A percentile compares a stretch with the other conserved stretches of the same genome.
These are phyloP conservation scores for Nevesoporus exiguus DNA, from an alignment of 768 basidiomycete genomes.

Conservation along the genomic window DNA sequence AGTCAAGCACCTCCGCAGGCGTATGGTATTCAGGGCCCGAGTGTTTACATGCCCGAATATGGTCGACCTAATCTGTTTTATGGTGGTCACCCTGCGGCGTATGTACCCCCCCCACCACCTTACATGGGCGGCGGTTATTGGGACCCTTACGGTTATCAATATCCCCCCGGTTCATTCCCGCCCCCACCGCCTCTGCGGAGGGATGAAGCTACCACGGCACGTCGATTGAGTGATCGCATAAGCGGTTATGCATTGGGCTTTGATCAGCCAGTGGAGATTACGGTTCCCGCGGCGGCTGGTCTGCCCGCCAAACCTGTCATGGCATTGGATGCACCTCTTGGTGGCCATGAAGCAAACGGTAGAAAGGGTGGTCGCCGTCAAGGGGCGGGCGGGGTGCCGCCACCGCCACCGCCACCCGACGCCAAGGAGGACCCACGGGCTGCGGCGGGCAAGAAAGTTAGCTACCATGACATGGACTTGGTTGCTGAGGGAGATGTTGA, in stretches of 20 bases:
- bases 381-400: conserved; percentile 46
- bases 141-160: conserved; percentile 46
- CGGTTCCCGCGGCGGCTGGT: conserved; percentile 63
- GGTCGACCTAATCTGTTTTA: conserved; percentile 39
- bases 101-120: conserved; percentile 36
- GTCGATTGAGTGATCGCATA: conserved; percentile 76
- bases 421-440: conserved; percentile 92
- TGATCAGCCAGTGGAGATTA: conserved; percentile 39
- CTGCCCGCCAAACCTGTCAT: conserved; percentile 75
- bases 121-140: conserved; percentile 41
- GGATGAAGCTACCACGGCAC: conserved; percentile 54
- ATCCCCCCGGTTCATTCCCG: conserved; percentile 36
- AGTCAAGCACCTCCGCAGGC: conserved; percentile 81
- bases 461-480: conserved; percentile 94
- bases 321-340: conserved; percentile 51
- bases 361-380: conserved; percentile 38
- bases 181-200: conserved; percentile 44
- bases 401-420: conserved; percentile 81
- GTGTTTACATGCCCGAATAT: conserved; percentile 49
- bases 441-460: conserved; percentile 82
- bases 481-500: conserved; percentile 80
- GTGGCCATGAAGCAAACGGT: conserved; percentile 31
- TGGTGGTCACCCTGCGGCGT: conserved; percentile 35
- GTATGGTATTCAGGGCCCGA: conserved; percentile 68
- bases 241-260: conserved; percentile 64